Conservation (phyloP, 345 rosid species). For the Aquilaria sinensis region DNA sequence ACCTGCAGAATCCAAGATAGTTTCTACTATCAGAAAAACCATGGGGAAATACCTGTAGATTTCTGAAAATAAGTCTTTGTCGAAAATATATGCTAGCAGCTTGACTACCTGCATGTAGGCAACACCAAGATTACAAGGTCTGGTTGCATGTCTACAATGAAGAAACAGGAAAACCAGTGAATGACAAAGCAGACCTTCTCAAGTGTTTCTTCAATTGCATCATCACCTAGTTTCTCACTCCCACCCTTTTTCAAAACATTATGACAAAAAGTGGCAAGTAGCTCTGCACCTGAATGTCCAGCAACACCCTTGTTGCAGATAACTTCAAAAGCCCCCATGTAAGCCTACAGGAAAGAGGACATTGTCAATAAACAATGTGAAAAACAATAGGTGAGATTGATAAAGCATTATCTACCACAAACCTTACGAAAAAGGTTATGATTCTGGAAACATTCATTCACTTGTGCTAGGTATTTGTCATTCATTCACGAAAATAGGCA, state of each 20-base stretch:
- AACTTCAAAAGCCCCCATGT: constrained; percentile 65
- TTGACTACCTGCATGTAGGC: constrained; percentile 39
- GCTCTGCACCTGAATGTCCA: constrained; percentile 15
- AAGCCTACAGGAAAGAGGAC: constrained; percentile 31
- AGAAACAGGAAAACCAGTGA: neutral
- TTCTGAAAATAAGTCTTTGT: constrained; percentile 70
- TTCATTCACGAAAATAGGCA: constrained; percentile 20
- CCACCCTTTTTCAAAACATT: constrained; percentile 68
- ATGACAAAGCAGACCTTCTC: constrained; percentile 42
- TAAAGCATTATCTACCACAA: constrained; percentile 9
- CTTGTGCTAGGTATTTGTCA: constrained; percentile 56
- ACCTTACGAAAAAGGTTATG: constrained; percentile 62
- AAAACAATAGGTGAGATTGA: neutral
- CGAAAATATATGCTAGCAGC: constrained; percentile 65
- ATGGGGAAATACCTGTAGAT: constrained; percentile 40
- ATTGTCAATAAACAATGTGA: neutral
- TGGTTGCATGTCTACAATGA: neutral
- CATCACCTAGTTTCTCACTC: constrained; percentile 68
- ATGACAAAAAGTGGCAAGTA: constrained; percentile 63
- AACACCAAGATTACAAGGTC: neutral
- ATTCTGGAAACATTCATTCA: constrained; percentile 55
- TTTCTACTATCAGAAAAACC: neutral
- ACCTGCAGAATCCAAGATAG: neutral
- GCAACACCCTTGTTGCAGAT: constrained; percentile 66
- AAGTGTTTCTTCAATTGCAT: constrained; percentile 61